Percentiles rank a stretch among this genome's conserved stretches.
Evolutionary conservation across 2,329 filamentous ascomycete genomes (phyloP).

Genomic region (Epichloe sylvatica): DNA sequence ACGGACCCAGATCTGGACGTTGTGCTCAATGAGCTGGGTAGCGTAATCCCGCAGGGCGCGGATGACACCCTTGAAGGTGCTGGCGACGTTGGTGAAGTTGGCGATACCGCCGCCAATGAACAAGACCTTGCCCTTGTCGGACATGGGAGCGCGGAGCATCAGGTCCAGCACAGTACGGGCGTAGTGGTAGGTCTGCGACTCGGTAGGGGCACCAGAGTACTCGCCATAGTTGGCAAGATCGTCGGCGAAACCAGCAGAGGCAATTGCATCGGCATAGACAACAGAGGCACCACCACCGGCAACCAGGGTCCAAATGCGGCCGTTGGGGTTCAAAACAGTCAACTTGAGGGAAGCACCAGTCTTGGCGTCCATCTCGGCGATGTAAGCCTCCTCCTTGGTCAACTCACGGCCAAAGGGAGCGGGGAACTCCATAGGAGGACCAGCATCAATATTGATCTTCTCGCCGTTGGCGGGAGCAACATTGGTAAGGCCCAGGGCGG

Average conservation of each 20-base stretch:
- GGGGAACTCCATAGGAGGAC: slow-evolving; percentile 97
- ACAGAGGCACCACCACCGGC: slow-evolving; percentile 99
- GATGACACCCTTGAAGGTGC: slow-evolving; percentile 99
- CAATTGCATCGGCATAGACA: slow-evolving; percentile 97
- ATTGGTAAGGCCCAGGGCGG: slow-evolving; percentile 70
- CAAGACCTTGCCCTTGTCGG: slow-evolving; percentile 88
- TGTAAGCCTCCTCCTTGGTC: slow-evolving; percentile 98
- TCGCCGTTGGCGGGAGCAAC: slow-evolving; percentile 46
- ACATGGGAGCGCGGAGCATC: slow-evolving; percentile 80
- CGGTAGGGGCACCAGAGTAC: slow-evolving; percentile 96
- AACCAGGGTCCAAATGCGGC: slow-evolving; percentile 95
- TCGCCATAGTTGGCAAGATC: slow-evolving; percentile 99
- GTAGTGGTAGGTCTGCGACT: slow-evolving; percentile 99
- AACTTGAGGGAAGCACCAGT: slow-evolving; percentile 98
- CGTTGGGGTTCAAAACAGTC: slow-evolving; percentile 81
- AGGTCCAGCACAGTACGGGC: slow-evolving; percentile 92
- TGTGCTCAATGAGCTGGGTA: slow-evolving; percentile 80
- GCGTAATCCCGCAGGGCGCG: slow-evolving; percentile 85
- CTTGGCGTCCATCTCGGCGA: slow-evolving; percentile 96
- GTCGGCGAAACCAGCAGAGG: slow-evolving; percentile 83
- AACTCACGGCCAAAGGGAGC: slow-evolving; percentile 97
- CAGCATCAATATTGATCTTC: slow-evolving; percentile 88
- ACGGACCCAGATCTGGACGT: slow-evolving; percentile 92
- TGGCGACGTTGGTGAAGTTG: slow-evolving; percentile 99
- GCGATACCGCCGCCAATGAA: slow-evolving; percentile 99